Percentiles rank a stretch among this genome's conserved stretches.
Evolutionary conservation across 169 alveolate species (phyloP).

Genomic region (Cryptosporidium bovis): DNA sequence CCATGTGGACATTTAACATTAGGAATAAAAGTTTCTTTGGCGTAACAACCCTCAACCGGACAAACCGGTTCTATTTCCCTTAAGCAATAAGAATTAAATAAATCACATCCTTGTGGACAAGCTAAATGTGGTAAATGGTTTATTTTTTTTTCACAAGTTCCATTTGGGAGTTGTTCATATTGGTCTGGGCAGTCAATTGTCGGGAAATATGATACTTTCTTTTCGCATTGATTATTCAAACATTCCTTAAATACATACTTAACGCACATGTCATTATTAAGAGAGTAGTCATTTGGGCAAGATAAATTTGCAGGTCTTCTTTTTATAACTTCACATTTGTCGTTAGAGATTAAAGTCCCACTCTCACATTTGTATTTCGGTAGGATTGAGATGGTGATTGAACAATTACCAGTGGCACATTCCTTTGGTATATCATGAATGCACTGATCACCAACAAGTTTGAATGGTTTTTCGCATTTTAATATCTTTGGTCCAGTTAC

Average conservation of each 20-base stretch:
- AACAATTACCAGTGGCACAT: conserved; percentile 57
- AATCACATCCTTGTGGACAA: conserved; percentile 50
- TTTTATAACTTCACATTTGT: conserved; percentile 40
- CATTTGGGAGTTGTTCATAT: conserved; percentile 15
- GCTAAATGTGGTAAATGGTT: conserved; percentile 32
- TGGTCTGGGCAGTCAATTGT: conserved; percentile 50
- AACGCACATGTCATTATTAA: conserved; percentile 26
- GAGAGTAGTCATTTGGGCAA: conserved; percentile 47
- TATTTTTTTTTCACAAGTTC: conserved; percentile 33
- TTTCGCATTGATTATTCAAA: conserved; percentile 64
- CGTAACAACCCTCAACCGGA: conserved; percentile 26
- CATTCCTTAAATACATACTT: conserved; percentile 23
- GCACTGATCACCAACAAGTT: conserved; percentile 66
- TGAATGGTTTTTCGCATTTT: conserved; percentile 52
- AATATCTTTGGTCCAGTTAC: conserved; percentile 43
- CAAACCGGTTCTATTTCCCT: conserved; percentile 40
- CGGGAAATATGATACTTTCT: conserved; percentile 41
- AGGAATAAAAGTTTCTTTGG: conserved; percentile 4
- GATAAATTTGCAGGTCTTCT: conserved; percentile 21
- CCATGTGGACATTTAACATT: conserved; percentile 39
- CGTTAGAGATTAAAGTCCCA: conserved; percentile 47
- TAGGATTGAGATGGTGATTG: conserved; percentile 29
- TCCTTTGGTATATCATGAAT: conserved; percentile 50
- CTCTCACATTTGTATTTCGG: conserved; percentile 20
- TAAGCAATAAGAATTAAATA: conserved; percentile 39